These are phyloP conservation scores for Amaranthus tricolor DNA, from an alignment of 179 eudicot genomes.

Conservation along the genomic window DNA sequence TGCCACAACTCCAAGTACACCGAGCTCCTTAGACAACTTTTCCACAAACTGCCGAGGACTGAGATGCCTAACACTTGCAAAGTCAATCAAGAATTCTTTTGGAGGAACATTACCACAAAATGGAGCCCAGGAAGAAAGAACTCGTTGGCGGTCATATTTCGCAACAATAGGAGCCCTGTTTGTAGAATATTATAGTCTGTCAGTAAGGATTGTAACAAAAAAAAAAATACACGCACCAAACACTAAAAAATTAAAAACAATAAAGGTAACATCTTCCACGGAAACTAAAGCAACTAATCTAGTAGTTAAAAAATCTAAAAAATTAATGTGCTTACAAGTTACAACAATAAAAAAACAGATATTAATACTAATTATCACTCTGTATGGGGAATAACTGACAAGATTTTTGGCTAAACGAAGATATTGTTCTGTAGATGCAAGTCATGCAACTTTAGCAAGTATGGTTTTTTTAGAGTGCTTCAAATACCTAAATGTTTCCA, in stretches of 20 bases:
- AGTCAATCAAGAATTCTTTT: constrained; percentile 58
- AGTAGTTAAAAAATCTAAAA: constrained; percentile 8
- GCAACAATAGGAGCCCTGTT: constrained; percentile 96
- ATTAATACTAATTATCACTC: background rate
- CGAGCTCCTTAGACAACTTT: constrained; percentile 75
- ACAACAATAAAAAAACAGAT: background rate
- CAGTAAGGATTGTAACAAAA: constrained; percentile 3
- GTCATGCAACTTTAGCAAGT: background rate
- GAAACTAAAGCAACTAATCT: background rate
- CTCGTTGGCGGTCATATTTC: constrained; percentile 85
- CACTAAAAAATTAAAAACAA: background rate
- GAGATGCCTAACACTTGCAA: constrained; percentile 78
- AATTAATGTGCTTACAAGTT: constrained; percentile 4
- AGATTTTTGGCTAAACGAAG: background rate
- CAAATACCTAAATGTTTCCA: background rate
- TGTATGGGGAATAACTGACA: background rate
- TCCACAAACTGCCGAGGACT: constrained; percentile 87
- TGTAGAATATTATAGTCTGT: background rate
- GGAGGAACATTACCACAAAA: constrained; percentile 67
- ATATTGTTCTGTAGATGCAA: background rate
- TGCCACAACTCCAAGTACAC: constrained; percentile 90
- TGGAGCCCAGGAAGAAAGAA: constrained; percentile 86
- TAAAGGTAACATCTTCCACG: background rate
- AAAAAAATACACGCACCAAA: constrained; percentile 9
- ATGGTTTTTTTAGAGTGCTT: background rate